These are phyloP conservation scores for Torulaspora gathmanii DNA, from an alignment of 805 yeast species.

Conservation along the genomic window DNA sequence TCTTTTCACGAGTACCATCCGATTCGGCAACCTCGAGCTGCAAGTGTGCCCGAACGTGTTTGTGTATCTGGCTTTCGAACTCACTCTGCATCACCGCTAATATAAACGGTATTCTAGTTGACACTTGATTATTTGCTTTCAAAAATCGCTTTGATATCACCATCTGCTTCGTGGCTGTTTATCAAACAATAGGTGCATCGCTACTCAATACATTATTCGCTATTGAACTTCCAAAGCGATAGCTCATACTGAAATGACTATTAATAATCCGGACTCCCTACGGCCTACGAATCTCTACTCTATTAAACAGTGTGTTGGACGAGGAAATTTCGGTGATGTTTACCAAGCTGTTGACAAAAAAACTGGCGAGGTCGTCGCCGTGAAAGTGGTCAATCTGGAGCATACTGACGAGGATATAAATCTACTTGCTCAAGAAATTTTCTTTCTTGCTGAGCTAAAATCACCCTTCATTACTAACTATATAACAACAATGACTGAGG, in stretches of 20 bases:
- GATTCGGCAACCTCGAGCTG: too few relatives aligned
- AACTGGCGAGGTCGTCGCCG: constrained; percentile 56
- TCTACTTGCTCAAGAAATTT: constrained; percentile 70
- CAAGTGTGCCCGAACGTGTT: too few relatives aligned
- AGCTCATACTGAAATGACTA: constrained; percentile 3
- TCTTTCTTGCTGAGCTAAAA: constrained; percentile 59
- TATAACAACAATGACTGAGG: constrained; percentile 58
- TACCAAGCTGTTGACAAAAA: constrained; percentile 50
- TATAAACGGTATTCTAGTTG: not conserved
- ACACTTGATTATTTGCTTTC: constrained; percentile 2
- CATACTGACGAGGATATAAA: constrained; percentile 71
- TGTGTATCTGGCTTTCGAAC: not conserved
- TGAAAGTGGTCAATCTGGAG: constrained; percentile 83
- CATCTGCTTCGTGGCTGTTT: not conserved
- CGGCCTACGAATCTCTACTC: constrained; percentile 34
- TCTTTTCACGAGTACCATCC: too few relatives aligned
- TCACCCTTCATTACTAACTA: constrained; percentile 66
- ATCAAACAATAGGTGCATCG: constrained; percentile 3
- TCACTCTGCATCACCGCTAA: not conserved
- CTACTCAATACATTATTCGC: constrained; percentile 1
- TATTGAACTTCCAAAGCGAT: not conserved
- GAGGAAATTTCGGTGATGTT: constrained; percentile 86
- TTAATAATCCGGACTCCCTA: not conserved
- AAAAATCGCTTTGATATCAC: constrained; percentile 1
- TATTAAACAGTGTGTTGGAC: constrained; percentile 60